A percentile compares a stretch with the other conserved stretches of the same genome.
These are phyloP conservation scores for Gaultheria prostrata DNA, from an alignment of 148 eudicot genomes.

Conservation along the genomic window DNA sequence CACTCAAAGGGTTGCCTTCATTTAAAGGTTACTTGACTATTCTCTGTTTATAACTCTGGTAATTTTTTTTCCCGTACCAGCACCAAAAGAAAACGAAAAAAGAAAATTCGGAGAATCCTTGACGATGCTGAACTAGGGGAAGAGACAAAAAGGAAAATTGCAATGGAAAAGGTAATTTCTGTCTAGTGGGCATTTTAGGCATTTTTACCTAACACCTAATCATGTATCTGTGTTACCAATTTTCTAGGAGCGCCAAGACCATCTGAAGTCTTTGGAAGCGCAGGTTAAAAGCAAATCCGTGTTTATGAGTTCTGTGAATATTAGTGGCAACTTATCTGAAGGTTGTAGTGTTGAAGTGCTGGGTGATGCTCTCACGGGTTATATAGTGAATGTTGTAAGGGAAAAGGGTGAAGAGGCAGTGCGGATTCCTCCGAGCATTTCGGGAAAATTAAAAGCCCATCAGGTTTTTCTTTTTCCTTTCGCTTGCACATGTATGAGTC, in stretches of 20 bases:
- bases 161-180: constrained; percentile 84
- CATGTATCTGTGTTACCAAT: constrained; percentile 4
- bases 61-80: constrained; percentile 23
- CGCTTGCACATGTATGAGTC: background rate
- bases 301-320: constrained; percentile 39
- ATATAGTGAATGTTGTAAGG: constrained; percentile 88
- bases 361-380: constrained; percentile 76
- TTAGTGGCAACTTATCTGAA: constrained; percentile 49
- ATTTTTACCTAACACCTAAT: background rate
- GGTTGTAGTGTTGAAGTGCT: constrained; percentile 67
- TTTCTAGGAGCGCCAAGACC: constrained; percentile 90
- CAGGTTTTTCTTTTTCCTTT: constrained; percentile 48
- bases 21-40: background rate
- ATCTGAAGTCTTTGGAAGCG: constrained; percentile 80
- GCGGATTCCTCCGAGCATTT: constrained; percentile 90
- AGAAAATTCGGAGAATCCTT: constrained; percentile 89
- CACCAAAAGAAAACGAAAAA: constrained; percentile 54
- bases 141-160: constrained; percentile 94
- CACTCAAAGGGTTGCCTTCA: background rate
- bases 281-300: constrained; percentile 58
- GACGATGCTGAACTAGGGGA: constrained; percentile 97
- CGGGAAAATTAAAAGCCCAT: constrained; percentile 75
- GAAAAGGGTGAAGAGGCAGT: constrained; percentile 91
- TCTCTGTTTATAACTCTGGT: background rate
- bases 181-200: background rate